phyloP scores from a whole-genome alignment of 2,329 filamentous ascomycete genomes.

The Paraphaeosphaeria minitans region DNA sequence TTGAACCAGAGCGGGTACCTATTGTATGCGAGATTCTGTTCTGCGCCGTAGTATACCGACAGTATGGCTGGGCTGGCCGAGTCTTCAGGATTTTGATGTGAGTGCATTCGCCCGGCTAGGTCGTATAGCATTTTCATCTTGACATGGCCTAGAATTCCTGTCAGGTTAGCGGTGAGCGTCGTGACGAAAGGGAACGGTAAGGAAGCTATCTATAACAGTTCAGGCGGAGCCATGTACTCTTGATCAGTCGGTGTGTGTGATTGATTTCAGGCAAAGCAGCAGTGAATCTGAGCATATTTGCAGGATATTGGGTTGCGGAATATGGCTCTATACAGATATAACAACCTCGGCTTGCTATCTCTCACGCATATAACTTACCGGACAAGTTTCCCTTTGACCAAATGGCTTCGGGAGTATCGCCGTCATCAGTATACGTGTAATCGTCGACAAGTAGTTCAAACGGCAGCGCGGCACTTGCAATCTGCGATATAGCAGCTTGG shows the following conservation, averaged over 20 bases:
- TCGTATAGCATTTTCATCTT: constrained; percentile 24
- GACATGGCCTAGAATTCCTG: constrained; percentile 3
- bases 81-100: neutral
- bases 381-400: neutral
- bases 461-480: neutral
- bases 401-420: neutral
- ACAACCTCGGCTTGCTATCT: neutral
- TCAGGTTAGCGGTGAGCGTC: constrained; percentile 13
- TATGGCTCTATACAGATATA: neutral
- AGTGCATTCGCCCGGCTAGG: constrained; percentile 5
- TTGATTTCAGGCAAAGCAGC: neutral
- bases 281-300: neutral
- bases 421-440: too few relatives aligned
- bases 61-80: neutral
- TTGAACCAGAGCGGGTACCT: constrained; percentile 1
- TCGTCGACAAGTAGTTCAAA: neutral
- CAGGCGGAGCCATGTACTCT: neutral
- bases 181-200: constrained; percentile 8
- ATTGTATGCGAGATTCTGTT: neutral
- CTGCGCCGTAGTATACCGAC: constrained; percentile 11
- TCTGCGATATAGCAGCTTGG: neutral
- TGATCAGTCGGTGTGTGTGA: neutral
- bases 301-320: neutral
- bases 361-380: neutral
- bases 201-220: neutral